Evolutionary conservation across 2,329 filamentous ascomycete species (phyloP), one percentile per base, ranked within the genome.

Genomic region (Xylaria sp.): DNA sequence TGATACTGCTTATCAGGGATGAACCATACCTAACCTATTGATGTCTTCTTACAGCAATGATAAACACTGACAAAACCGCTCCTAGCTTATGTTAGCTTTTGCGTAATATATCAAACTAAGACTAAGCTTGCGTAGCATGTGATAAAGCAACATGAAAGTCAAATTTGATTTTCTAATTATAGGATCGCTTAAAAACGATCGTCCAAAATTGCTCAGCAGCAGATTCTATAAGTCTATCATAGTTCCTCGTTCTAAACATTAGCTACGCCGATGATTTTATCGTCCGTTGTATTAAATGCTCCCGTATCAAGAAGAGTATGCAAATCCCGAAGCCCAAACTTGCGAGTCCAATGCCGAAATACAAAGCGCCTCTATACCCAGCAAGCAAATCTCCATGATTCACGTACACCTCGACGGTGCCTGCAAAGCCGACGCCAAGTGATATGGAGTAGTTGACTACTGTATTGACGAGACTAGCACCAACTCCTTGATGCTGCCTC

Each of bases 371-470:
- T 41, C 74, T 70, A 54, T 74, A 77, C 3, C 76, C 75, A 18
- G 64, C 65, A 4, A 78, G 60, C 23, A 68, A 55, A 62, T 77
- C 75, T 9, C 74, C 74, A 13, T 74, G 72, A 41, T 68, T 73
- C n/a, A 76, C 70, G 23, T 77, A 70, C 31, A 70, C 66, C 46
- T 77, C 75, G 28, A 78, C 72, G 0, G 84, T 87, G 0, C 85
- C 86, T 0, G 86, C 86, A 56, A 89, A 82, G 0, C 86, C 87
- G 1, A 89, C 77, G 0, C 84, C 85, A 13, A 88, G 77, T 1
- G 83, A 85, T 49, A 89, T 88, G 65, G 81, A 83, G 73, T 89
- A 89, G 74, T 89, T 89, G 58, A 89, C 83, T 25, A 88, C 79
- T 0, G 86, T 89, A 60, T 83, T 86, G 61, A 89, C 84, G 36